Evolutionary conservation across 2,329 filamentous ascomycete genomes (phyloP).

Genomic region (Colletotrichum tamarilloi): DNA sequence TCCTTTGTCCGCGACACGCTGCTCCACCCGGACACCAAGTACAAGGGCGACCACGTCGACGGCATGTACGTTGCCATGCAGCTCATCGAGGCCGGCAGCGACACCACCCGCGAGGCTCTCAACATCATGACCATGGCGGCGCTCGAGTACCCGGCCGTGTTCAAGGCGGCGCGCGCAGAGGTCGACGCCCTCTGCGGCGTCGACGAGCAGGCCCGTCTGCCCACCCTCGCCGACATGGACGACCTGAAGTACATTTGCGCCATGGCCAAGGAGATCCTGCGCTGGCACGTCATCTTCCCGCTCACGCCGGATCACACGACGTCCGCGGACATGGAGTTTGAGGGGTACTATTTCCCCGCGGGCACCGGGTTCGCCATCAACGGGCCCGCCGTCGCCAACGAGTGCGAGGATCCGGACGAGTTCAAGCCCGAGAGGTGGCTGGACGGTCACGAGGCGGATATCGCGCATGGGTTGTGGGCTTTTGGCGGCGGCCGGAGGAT

Average conservation of each 20-base stretch:
- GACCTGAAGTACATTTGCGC: constrained; percentile 51
- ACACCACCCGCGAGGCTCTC: constrained; percentile 53
- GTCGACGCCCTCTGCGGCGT: constrained; percentile 54
- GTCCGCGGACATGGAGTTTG: constrained; percentile 52
- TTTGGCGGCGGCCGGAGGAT: constrained; percentile 40
- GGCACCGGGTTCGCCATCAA: constrained; percentile 55
- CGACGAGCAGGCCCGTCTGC: constrained; percentile 47
- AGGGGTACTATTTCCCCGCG: constrained; percentile 54
- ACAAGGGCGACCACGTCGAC: constrained; percentile 46
- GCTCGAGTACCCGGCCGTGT: constrained; percentile 46
- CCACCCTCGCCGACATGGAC: constrained; percentile 51
- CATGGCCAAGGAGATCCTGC: constrained; percentile 53
- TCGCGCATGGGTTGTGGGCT: constrained; percentile 40
- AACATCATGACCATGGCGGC: constrained; percentile 45
- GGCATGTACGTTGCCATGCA: constrained; percentile 52
- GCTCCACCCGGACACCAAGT: constrained; percentile 41
- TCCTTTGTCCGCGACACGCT: constrained; percentile 49
- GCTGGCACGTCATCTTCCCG: constrained; percentile 56
- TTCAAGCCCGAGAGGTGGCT: constrained; percentile 52
- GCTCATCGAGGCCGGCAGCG: constrained; percentile 53
- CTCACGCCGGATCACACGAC: constrained; percentile 49
- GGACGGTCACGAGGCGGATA: constrained; percentile 39
- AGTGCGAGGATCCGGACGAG: constrained; percentile 43
- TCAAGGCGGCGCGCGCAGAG: constrained; percentile 51
- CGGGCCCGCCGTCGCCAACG: constrained; percentile 48